Evolutionary conservation across 148 eudicot species (phyloP), one percentile per base, ranked within the genome.

Genomic region (Chenopodium album): DNA sequence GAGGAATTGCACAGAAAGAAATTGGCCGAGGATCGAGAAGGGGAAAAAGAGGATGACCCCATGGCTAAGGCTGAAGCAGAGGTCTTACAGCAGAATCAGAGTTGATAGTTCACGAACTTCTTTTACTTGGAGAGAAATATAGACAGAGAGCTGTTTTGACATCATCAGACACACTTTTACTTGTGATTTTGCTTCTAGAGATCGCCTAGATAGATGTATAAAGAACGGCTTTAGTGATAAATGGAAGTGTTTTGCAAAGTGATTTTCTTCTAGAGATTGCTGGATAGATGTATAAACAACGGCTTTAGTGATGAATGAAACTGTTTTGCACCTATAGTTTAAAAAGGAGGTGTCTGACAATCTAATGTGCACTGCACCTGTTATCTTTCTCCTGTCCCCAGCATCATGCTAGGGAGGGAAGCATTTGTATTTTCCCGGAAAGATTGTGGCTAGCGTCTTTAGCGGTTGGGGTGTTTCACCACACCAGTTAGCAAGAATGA

Each of bases 1-100:
- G 94, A 95, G 71, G 98, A 93, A 79, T 41, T 95, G 84, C 98
- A 91, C 76, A 87, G 98, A 76, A 94, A 92, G 87, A 92, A 91
- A 84, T 72, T 91, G 89, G 94, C 94, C 1, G 92, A 94, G 80
- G 97, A 94, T 68, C 85, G 94, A 65, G 98, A 84, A 46, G 86
- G 86, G 26, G 86, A 84, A 84, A 84, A 80, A 37, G 83, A 80
- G n/a, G 86, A 84, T 29, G 86, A 84, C 50, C 86, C 86, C 50
- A 84, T 84, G 86, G 86, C 86, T 31, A 84, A 77, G 65, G 83
- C 80, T 71, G 86, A 84, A 80, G 86, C 86, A 13, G 83, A 84
- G 81, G 78, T 26, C 50, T 26, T 84, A 17, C 86, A 84, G 34
- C 78, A 80, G 54, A 77, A 84, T 34, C 74, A 69, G 52, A 84